Evolutionary conservation across 2,329 filamentous ascomycete species (phyloP), one percentile per base, ranked within the genome.

Genomic region (Meredithiella fracta): DNA sequence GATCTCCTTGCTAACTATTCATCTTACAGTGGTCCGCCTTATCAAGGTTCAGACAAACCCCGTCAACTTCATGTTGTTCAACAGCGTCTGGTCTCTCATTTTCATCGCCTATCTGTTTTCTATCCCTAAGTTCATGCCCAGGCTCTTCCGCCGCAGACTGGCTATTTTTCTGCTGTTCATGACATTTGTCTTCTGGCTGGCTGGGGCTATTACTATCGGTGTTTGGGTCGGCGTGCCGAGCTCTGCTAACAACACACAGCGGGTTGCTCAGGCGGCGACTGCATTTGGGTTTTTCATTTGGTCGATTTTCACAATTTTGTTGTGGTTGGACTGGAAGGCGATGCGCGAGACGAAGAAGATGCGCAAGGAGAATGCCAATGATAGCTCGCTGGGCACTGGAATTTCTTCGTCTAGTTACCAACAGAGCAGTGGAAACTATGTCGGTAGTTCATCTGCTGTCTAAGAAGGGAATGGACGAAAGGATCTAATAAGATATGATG

Each of bases 141-240:
- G 71, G 23, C 63, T 80, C 9, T 81, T 82, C 62, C 79, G 87
- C 67, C 77, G 75, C 54, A 78, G 79, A 53, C 79, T 75, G 47
- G 77, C 88, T 15, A 71, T 90, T 17, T 80, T 64, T 1, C 73
- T 86, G 31, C 85, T 94, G 64, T 73, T 72, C 50, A 61, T 92
- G 23, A 92, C 86, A 8, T 82, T 84, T 70, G 74, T 94, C 57
- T 94, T 94, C 72, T 95, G 89, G 89, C 92, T 96, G 65, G 82
- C 84, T 0, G 88, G 87, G 5, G 85, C 88, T 63, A 82, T 94
- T 61, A 86, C 87, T 0, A 68, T 90, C 9, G 87, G 84, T 0
- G 82, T 80, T 20, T 73, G 73, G 56, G 68, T 88, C 57, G 77
- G 77, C 54, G 73, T 77, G 15, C 70, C 78, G 0, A 68, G 65